Base-by-base conservation (phyloP, 805 yeast genomes). In the Yarrowia sp. region DNA sequence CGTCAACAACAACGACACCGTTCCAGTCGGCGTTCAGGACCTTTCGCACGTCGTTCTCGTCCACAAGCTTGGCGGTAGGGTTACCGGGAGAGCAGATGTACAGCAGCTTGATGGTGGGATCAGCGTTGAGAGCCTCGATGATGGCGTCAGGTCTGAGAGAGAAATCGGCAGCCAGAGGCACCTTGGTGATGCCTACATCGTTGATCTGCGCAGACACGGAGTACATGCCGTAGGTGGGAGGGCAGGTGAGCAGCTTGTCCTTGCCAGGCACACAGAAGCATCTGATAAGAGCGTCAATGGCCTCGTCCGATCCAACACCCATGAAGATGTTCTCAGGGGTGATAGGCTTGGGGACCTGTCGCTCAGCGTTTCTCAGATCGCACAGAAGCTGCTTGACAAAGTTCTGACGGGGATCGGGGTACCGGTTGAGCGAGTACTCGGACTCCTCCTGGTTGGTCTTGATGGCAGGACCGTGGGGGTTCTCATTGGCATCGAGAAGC, bases 221-320 rank as follows among this genome's bases (percentile, higher is more conserved):
- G 82, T 95, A 95, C 99, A 95, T 95, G 8, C 98, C 98, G 76
- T 95, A 95, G 0, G 99, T 95, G 52, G 99, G 98, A 2, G 98
- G 97, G 77, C 97, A 88, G 1, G 87, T 86, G 73, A 95, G 79
- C 75, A 95, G 79, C 77, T 92, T 94, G 70, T 93, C 97, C 71
- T 82, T 83, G 2, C 90, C 90, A 2, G 99, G 99, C 5, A 78
- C 81, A 75, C 97, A 91, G 67, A 89, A 84, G 68, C 97, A 91
- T 74, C 99, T 82, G 71, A 95, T 88, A 68, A 94, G 79, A 49
- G 95, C 85, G 77, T 95, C 99, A 70, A 95, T 92, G 74, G 95
- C 87, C 79, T 95, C 99, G 78, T 95, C 99, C 1, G 98, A 93
- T 1, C 99, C 99, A 12, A 95, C 99, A 53, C 99, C 99, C 42